Conservation (phyloP, 1,284 basidiomycete species). For the Ganoderma resinaceum region DNA sequence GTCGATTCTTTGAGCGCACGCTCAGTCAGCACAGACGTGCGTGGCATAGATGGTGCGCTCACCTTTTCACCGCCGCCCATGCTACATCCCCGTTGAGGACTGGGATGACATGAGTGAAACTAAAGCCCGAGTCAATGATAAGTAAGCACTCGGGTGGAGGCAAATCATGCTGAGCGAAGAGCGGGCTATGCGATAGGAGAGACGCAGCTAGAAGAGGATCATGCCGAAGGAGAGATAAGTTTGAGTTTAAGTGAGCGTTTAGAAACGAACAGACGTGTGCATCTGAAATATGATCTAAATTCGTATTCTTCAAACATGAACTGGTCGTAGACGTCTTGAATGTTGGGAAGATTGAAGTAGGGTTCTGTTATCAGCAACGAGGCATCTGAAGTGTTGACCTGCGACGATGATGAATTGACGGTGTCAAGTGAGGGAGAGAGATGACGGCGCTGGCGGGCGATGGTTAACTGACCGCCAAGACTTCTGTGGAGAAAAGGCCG, state of each 20-base stretch:
- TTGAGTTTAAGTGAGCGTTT: slow-evolving; percentile 29
- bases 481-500: slow-evolving; percentile 75
- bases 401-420: background rate
- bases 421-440: background rate
- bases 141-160: slow-evolving; percentile 79
- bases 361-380: slow-evolving; percentile 91
- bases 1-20: slow-evolving; percentile 71
- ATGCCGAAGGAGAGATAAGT: slow-evolving; percentile 18
- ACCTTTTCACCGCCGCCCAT: slow-evolving; percentile 86
- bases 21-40: slow-evolving; percentile 14
- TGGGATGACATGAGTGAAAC: slow-evolving; percentile 92
- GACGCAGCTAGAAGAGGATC: slow-evolving; percentile 67
- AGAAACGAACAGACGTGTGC: slow-evolving; percentile 67
- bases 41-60: slow-evolving; percentile 21
- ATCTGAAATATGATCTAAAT: slow-evolving; percentile 83
- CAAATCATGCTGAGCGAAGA: slow-evolving; percentile 58
- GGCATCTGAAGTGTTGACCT: slow-evolving; percentile 78
- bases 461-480: slow-evolving; percentile 63
- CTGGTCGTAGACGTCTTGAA: slow-evolving; percentile 92
- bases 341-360: slow-evolving; percentile 90
- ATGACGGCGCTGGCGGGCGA: slow-evolving; percentile 1
- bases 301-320: slow-evolving; percentile 97
- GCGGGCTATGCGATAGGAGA: slow-evolving; percentile 72
- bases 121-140: slow-evolving; percentile 91
- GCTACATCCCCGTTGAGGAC: slow-evolving; percentile 77